Evolutionary conservation across 257 asterid genomes (phyloP).

Genomic region (Gynochthodes officinalis): DNA sequence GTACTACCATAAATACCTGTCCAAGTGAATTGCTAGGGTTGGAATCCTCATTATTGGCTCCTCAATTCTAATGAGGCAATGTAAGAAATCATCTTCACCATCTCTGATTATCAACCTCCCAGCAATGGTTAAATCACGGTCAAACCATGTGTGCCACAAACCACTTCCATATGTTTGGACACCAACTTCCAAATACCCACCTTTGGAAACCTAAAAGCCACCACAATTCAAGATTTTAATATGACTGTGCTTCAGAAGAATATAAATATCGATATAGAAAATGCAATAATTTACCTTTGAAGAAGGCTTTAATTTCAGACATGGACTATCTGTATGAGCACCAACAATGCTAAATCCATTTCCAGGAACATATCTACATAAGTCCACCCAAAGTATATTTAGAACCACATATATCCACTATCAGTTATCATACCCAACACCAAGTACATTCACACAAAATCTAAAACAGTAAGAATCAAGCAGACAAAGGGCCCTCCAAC

Average conservation of each 20-base stretch:
- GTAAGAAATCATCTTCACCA: conserved; percentile 63
- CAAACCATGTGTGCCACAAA: conserved; percentile 99
- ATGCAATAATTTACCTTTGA: conserved; percentile 52
- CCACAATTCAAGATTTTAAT: background rate
- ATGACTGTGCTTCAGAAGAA: no score
- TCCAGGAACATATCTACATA: conserved; percentile 71
- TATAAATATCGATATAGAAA: background rate
- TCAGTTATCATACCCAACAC: background rate
- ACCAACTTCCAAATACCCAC: conserved; percentile 91
- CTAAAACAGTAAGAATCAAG: background rate
- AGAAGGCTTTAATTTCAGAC: conserved; percentile 77
- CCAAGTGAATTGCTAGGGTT: conserved; percentile 92
- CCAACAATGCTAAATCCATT: conserved; percentile 81
- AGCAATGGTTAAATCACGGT: conserved; percentile 86
- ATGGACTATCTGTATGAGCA: conserved; percentile 98
- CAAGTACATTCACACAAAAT: background rate
- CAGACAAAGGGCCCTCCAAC: background rate
- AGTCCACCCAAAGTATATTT: background rate
- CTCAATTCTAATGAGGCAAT: conserved; percentile 66
- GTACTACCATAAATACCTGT: conserved; percentile 48
- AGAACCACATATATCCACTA: background rate
- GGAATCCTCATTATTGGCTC: conserved; percentile 97
- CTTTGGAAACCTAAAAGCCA: conserved; percentile 67
- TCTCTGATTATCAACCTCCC: conserved; percentile 75
- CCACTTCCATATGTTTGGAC: conserved; percentile 97